These are phyloP conservation scores for Heliamphora pulchella DNA, from an alignment of 179 eudicot genomes.

Conservation along the genomic window DNA sequence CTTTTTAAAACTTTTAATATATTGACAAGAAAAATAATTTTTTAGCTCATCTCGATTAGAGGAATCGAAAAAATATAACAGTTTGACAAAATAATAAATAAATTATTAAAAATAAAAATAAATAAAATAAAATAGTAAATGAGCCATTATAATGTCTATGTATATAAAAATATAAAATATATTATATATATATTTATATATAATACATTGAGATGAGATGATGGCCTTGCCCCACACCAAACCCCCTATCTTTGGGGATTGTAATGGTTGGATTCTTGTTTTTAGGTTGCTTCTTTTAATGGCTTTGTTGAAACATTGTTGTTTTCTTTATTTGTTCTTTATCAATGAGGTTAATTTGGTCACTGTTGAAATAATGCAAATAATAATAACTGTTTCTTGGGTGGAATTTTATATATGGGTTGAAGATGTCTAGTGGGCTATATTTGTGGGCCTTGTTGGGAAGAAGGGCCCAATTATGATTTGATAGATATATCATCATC, in stretches of 20 bases:
- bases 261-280: conserved; percentile 7
- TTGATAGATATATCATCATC: background rate
- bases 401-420: background rate
- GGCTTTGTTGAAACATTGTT: conserved; percentile 3
- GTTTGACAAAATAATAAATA: too few relatives aligned
- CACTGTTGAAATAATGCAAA: background rate
- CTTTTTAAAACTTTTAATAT: too few relatives aligned
- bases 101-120: too few relatives aligned
- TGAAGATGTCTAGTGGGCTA: conserved; percentile 11
- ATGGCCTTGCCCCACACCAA: background rate
- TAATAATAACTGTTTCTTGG: background rate
- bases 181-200: too few relatives aligned
- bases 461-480: background rate
- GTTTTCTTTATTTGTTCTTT: conserved; percentile 5
- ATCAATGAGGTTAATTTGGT: conserved; percentile 6
- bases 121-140: too few relatives aligned
- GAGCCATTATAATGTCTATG: too few relatives aligned
- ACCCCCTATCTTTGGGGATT: background rate
- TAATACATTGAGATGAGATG: too few relatives aligned
- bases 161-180: too few relatives aligned
- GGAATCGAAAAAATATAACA: too few relatives aligned
- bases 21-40: too few relatives aligned
- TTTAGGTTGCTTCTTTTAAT: conserved; percentile 3
- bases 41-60: too few relatives aligned
- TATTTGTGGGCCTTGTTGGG: background rate